These are phyloP conservation scores for Dictyostelium brefeldianum DNA, from an alignment of 78 protist genomes.

Conservation along the genomic window DNA sequence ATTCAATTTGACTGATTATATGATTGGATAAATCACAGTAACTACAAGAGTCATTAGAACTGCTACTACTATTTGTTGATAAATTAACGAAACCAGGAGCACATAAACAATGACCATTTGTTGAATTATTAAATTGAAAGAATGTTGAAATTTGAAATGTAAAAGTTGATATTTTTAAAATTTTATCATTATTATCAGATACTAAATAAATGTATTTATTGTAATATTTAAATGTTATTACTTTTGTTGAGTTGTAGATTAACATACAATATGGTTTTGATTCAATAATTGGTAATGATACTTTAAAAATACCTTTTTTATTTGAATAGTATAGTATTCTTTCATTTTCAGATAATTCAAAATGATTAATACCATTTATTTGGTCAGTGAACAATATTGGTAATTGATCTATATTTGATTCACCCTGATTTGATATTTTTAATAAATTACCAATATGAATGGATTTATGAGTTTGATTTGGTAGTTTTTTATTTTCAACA, in stretches of 20 bases:
- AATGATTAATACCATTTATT: neutral
- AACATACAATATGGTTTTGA: neutral
- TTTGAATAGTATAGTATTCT: neutral
- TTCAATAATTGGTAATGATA: neutral
- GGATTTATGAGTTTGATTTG: neutral
- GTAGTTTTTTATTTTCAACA: neutral
- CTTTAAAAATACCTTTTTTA: neutral
- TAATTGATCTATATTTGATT: neutral
- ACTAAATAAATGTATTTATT: neutral
- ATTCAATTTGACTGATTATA: neutral
- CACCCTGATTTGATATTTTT: neutral
- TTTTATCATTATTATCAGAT: neutral
- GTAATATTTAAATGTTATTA: neutral
- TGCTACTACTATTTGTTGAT: neutral
- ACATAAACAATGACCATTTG: neutral
- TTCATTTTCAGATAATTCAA: slow-evolving; percentile 1
- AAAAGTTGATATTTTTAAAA: neutral
- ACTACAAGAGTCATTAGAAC: neutral
- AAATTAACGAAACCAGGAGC: neutral
- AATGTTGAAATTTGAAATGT: neutral
- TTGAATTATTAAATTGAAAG: neutral
- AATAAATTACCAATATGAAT: neutral
- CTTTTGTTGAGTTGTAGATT: neutral
- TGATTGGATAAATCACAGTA: neutral
- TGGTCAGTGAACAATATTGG: neutral